Evolutionary conservation across 495 filamentous ascomycete species (phyloP), one percentile per base, ranked within the genome.

Genomic region (Collariella sp.): DNA sequence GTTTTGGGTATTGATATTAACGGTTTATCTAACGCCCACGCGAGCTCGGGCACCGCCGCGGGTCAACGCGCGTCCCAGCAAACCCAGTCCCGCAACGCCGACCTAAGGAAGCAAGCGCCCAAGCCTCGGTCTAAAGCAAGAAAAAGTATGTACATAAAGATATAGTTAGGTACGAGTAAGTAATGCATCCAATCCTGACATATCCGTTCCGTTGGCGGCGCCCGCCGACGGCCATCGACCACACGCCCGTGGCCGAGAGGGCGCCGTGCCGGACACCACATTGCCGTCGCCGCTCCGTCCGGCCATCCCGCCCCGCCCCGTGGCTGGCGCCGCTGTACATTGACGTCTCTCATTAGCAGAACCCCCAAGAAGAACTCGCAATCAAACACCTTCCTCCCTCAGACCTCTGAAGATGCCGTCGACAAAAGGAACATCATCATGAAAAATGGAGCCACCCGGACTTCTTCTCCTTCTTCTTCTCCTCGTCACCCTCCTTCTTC

Each of bases 341-440:
- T 33, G 44, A 58, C 57, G 51, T 56, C 42, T 31, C 47, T 60
- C 61, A 60, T 63, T 54, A 60, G 31, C 41, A 46, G 16, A 54
- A 50, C n/a, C 47, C 26, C 38, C 35, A 44, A 12, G 46, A 45
- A 55, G 10, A 51, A 29, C 42, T 42, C 38, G 38, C n/a, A n/a
- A 46, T 9, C 34, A 43, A 50, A 47, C 57, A 20, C 56, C 40
- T 23, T 39, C 52, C 16, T 42, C 38, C 26, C 5, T 9, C 26
- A 31, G 12, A 46, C 42, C 44, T 52, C 53, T 23, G 40, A 54
- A 36, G 49, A 60, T 58, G 54, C 58, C 15, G 38, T 55, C 43
- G 34, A 56, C 47, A 54, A 36, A 40, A 40, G 15, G 34, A n/a
- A n/a, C n/a, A 52, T 42, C 43, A 42, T 59, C 55, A 49, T 59